Conservation (phyloP, 257 asterid genomes). For the Misopates orontium region DNA sequence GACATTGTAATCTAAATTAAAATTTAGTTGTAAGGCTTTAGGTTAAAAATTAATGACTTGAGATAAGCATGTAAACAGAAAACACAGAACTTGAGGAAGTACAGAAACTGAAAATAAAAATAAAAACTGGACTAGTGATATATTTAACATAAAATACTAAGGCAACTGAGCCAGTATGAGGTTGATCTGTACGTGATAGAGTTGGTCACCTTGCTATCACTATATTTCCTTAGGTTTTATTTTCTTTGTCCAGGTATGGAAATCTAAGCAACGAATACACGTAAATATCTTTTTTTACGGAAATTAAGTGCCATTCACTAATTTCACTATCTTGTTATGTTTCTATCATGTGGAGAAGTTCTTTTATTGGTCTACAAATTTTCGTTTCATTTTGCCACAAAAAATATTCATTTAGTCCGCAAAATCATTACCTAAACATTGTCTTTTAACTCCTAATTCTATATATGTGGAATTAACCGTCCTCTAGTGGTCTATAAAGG, state of each 20-base stretch:
- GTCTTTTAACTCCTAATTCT: background rate
- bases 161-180: constrained; percentile 20
- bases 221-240: too few relatives aligned
- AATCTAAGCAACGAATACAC: too few relatives aligned
- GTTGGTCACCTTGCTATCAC: too few relatives aligned
- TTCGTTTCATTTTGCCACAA: constrained; percentile 4
- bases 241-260: too few relatives aligned
- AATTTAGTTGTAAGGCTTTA: too few relatives aligned
- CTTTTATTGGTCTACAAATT: background rate
- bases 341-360: too few relatives aligned
- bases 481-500: background rate
- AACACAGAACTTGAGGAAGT: constrained; percentile 8
- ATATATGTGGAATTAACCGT: background rate
- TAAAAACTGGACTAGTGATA: constrained; percentile 1
- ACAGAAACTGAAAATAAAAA: constrained; percentile 14
- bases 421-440: background rate
- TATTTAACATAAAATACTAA: background rate
- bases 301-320: too few relatives aligned
- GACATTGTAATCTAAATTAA: constrained; percentile 62
- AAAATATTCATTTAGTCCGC: constrained; percentile 1
- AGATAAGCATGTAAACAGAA: constrained; percentile 20
- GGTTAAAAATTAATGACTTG: too few relatives aligned
- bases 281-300: too few relatives aligned
- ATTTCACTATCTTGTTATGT: too few relatives aligned
- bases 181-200: constrained; percentile 17